These are phyloP conservation scores for Tirmania nivea DNA, from an alignment of 495 filamentous ascomycete genomes.

Conservation along the genomic window DNA sequence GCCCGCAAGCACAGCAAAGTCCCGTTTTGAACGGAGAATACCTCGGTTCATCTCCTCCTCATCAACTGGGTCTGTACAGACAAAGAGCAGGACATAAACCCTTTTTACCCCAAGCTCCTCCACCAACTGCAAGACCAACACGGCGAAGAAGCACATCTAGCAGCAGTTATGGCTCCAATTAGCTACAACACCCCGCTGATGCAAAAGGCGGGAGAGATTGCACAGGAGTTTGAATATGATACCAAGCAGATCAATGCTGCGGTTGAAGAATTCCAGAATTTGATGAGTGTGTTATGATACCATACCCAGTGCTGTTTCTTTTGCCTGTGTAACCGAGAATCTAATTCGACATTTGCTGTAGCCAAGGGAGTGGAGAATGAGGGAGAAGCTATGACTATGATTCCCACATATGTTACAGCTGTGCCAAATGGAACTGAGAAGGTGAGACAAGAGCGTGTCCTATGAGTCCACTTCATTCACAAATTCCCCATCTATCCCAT, in stretches of 20 bases:
- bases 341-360: conserved; percentile 35
- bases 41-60: too few relatives aligned
- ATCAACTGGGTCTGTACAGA: too few relatives aligned
- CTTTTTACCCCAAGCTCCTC: too few relatives aligned
- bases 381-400: conserved; percentile 70
- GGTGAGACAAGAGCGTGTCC: conserved; percentile 23
- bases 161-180: conserved; percentile 1
- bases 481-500: too few relatives aligned
- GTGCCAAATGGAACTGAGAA: conserved; percentile 97
- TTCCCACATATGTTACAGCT: conserved; percentile 84
- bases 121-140: too few relatives aligned
- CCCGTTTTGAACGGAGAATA: too few relatives aligned
- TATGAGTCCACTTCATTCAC: too few relatives aligned
- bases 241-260: conserved; percentile 55
- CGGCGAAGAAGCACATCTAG: too few relatives aligned
- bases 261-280: conserved; percentile 60
- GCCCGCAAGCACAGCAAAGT: too few relatives aligned
- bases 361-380: conserved; percentile 33
- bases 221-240: conserved; percentile 67
- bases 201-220: conserved; percentile 55
- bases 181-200: conserved; percentile 32
- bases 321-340: neutral
- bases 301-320: neutral
- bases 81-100: too few relatives aligned
- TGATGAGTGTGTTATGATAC: conserved; percentile 47